Conservation (phyloP, 306 rosid species). For the Sophora flavescens region DNA sequence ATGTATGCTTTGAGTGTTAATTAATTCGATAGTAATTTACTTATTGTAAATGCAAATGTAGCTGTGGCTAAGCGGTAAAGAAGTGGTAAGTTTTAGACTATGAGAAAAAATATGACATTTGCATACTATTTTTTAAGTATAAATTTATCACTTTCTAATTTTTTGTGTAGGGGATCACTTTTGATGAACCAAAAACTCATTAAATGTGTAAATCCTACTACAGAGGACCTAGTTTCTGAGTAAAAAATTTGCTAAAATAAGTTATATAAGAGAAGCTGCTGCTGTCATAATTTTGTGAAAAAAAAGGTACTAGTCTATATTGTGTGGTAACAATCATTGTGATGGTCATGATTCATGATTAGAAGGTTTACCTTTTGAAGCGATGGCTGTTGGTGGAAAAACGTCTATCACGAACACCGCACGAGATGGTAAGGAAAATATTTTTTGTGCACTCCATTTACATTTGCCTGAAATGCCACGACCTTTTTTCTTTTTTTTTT, state of each 20-base stretch:
- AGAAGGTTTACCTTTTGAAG: too few species aligned
- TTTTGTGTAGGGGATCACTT: background rate
- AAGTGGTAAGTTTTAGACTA: background rate
- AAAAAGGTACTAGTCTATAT: too few species aligned
- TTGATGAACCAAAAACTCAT: background rate
- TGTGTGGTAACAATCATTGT: too few species aligned
- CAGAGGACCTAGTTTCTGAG: background rate
- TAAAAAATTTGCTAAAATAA: background rate
- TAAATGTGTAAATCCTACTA: background rate
- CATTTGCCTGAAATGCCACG: too few species aligned
- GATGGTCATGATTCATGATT: too few species aligned
- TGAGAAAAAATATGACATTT: slow-evolving; percentile 3
- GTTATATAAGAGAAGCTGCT: too few species aligned
- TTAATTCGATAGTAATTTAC: slow-evolving; percentile 39
- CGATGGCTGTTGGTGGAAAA: too few species aligned
- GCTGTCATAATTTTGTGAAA: too few species aligned
- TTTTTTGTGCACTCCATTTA: too few species aligned
- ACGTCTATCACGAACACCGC: too few species aligned
- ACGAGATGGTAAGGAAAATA: too few species aligned
- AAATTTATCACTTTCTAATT: background rate
- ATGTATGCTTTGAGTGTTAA: slow-evolving; percentile 41
- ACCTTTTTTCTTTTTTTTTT: too few species aligned
- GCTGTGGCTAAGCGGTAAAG: slow-evolving; percentile 6
- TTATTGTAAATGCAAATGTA: slow-evolving; percentile 52
- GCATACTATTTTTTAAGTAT: background rate